Evolutionary conservation across 805 yeast species (phyloP).

Genomic region (Saccharomycopsis amapae): DNA sequence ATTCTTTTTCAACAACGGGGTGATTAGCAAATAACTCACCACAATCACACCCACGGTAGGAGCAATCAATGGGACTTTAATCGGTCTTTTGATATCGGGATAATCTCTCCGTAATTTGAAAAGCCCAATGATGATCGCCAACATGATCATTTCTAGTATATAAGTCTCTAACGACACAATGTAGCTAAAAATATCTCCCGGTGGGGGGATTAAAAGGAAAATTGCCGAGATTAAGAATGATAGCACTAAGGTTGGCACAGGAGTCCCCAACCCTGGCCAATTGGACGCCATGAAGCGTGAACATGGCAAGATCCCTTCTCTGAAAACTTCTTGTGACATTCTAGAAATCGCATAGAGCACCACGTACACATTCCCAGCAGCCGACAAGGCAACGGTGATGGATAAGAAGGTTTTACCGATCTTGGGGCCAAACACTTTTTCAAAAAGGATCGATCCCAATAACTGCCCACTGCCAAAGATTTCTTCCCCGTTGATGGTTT

Average conservation of each 20-base stretch:
- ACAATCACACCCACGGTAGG: slow-evolving; percentile 14
- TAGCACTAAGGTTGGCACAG: slow-evolving; percentile 40
- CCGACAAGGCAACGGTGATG: slow-evolving; percentile 49
- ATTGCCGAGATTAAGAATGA: slow-evolving; percentile 29
- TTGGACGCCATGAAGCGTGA: slow-evolving; percentile 46
- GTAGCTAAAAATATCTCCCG: slow-evolving; percentile 22
- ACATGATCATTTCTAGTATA: slow-evolving; percentile 16
- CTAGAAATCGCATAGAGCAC: slow-evolving; percentile 53
- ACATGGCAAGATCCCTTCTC: slow-evolving; percentile 56
- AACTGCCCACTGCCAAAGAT: slow-evolving; percentile 48
- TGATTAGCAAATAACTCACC: slow-evolving; percentile 13
- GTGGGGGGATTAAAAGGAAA: slow-evolving; percentile 18
- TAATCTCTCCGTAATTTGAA: slow-evolving; percentile 19
- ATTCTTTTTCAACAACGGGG: slow-evolving; percentile 15
- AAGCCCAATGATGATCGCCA: slow-evolving; percentile 17
- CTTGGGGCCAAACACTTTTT: slow-evolving; percentile 44
- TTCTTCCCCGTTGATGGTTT: slow-evolving; percentile 47
- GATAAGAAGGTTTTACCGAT: slow-evolving; percentile 51
- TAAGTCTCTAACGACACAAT: slow-evolving; percentile 21
- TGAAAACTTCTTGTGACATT: slow-evolving; percentile 56
- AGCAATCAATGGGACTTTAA: slow-evolving; percentile 18
- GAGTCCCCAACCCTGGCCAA: slow-evolving; percentile 45
- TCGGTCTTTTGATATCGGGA: slow-evolving; percentile 19
- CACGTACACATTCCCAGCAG: slow-evolving; percentile 58
- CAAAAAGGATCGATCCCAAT: slow-evolving; percentile 52